Percentiles rank a stretch among this genome's conserved stretches.
Evolutionary conservation across 768 basidiomycete genomes (phyloP).

Genomic region (Paxillus rubicundulus): DNA sequence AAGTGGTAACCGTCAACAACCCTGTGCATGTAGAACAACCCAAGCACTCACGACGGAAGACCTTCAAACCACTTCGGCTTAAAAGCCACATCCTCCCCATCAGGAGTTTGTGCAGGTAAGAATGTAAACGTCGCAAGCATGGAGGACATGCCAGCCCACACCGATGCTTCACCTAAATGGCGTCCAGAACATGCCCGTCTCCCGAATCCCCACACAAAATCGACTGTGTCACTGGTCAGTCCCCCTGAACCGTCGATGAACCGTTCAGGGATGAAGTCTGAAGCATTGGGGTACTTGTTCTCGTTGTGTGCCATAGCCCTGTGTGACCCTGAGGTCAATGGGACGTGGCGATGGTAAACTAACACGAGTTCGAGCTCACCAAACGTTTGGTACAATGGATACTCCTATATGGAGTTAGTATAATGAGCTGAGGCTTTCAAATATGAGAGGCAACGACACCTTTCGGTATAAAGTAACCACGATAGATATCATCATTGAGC

Average conservation of each 20-base stretch:
- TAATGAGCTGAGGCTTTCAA: background rate
- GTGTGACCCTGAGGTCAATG: background rate
- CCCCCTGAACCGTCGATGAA: conserved; percentile 15
- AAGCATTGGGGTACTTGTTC: conserved; percentile 20
- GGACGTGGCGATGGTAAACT: conserved; percentile 13
- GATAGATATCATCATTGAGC: conserved; percentile 30
- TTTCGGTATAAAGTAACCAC: conserved; percentile 32
- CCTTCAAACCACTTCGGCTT: no score
- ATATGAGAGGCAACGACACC: conserved; percentile 5
- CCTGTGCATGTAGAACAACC: no score
- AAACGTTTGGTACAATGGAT: conserved; percentile 15
- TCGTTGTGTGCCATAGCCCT: conserved; percentile 30
- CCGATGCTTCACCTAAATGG: no score
- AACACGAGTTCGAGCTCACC: conserved; percentile 1
- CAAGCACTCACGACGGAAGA: no score
- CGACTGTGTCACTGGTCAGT: conserved; percentile 18
- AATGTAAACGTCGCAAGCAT: no score
- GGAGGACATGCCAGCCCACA: no score
- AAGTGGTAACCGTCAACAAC: no score
- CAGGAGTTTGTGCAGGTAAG: no score
- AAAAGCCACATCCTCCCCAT: no score
- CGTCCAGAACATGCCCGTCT: background rate
- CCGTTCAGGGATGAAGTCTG: conserved; percentile 21
- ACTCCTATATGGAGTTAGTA: background rate
- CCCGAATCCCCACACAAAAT: conserved; percentile 24